These are phyloP conservation scores for Oidiodendron maius DNA, from an alignment of 495 filamentous ascomycete genomes.

Conservation along the genomic window DNA sequence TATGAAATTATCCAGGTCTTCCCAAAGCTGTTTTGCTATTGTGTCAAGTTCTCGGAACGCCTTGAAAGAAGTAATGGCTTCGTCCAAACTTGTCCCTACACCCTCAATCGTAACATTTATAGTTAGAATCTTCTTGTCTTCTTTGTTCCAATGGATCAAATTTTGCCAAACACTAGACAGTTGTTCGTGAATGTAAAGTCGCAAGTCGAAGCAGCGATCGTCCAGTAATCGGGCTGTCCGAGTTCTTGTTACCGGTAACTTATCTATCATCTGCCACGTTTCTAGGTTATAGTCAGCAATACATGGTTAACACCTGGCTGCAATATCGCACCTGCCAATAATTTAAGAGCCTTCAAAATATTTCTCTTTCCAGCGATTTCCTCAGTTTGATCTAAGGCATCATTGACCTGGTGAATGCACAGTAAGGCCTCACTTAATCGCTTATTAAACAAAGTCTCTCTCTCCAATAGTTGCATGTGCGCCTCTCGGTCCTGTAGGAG, in stretches of 20 bases:
- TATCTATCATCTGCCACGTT: slow-evolving; percentile 39
- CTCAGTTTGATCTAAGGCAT: slow-evolving; percentile 46
- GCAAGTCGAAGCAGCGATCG: slow-evolving; percentile 46
- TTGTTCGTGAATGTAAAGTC: slow-evolving; percentile 50
- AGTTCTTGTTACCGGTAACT: slow-evolving; percentile 37
- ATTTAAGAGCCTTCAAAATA: slow-evolving; percentile 43
- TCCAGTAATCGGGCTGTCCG: slow-evolving; percentile 41
- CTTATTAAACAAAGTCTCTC: slow-evolving; percentile 71
- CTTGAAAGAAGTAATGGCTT: slow-evolving; percentile 41
- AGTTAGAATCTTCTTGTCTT: slow-evolving; percentile 34
- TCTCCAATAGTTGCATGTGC: slow-evolving; percentile 67
- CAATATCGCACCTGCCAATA: background rate
- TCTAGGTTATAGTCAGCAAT: slow-evolving; percentile 21
- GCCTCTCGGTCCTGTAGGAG: slow-evolving; percentile 48
- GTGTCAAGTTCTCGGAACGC: slow-evolving; percentile 46
- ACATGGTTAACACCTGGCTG: background rate
- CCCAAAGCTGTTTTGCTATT: slow-evolving; percentile 43
- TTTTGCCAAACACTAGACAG: slow-evolving; percentile 46
- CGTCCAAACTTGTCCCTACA: slow-evolving; percentile 37
- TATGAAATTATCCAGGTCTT: slow-evolving; percentile 41
- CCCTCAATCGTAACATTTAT: slow-evolving; percentile 41
- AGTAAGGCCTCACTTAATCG: slow-evolving; percentile 57
- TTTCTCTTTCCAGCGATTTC: slow-evolving; percentile 36
- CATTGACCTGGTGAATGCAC: slow-evolving; percentile 48
- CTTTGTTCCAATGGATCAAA: slow-evolving; percentile 49